Evolutionary conservation across 1,284 basidiomycete genomes (phyloP).

Genomic region (Cutaneotrichosporon sp.): DNA sequence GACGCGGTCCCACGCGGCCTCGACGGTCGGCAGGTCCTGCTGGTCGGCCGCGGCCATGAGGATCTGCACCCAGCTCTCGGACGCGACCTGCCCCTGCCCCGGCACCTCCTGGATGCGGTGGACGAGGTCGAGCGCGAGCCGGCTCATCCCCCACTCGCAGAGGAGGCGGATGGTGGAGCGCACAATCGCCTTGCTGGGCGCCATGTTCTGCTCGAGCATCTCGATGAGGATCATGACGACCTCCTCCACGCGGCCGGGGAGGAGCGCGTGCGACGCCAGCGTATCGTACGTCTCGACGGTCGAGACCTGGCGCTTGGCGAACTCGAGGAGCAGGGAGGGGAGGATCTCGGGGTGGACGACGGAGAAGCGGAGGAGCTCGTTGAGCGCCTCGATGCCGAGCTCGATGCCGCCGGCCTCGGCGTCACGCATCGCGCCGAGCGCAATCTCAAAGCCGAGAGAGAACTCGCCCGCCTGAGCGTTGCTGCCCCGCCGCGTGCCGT

Average conservation of each 20-base stretch:
- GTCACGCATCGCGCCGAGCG: constrained; percentile 39
- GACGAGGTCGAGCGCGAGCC: constrained; percentile 40
- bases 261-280: constrained; percentile 26
- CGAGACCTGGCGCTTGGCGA: constrained; percentile 5
- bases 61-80: constrained; percentile 38
- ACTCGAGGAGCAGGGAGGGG: constrained; percentile 33
- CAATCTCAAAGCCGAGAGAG: constrained; percentile 39
- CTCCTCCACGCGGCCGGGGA: constrained; percentile 30
- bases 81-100: constrained; percentile 11
- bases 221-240: constrained; percentile 34
- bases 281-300: constrained; percentile 25
- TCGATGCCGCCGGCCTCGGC: constrained; percentile 39
- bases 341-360: constrained; percentile 35
- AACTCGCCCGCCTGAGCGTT: constrained; percentile 22
- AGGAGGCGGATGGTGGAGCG: constrained; percentile 29
- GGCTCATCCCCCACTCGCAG: constrained; percentile 39
- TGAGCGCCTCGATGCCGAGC: constrained; percentile 35
- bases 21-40: constrained; percentile 61
- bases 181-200: constrained; percentile 18
- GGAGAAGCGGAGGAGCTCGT: constrained; percentile 35
- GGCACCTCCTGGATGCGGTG: constrained; percentile 27
- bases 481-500: constrained; percentile 18
- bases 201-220: constrained; percentile 34
- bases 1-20: constrained; percentile 64
- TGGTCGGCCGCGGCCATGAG: constrained; percentile 38